phyloP scores from a whole-genome alignment of 106 monocot genomes.

The Alisma plantagoaquatica region DNA sequence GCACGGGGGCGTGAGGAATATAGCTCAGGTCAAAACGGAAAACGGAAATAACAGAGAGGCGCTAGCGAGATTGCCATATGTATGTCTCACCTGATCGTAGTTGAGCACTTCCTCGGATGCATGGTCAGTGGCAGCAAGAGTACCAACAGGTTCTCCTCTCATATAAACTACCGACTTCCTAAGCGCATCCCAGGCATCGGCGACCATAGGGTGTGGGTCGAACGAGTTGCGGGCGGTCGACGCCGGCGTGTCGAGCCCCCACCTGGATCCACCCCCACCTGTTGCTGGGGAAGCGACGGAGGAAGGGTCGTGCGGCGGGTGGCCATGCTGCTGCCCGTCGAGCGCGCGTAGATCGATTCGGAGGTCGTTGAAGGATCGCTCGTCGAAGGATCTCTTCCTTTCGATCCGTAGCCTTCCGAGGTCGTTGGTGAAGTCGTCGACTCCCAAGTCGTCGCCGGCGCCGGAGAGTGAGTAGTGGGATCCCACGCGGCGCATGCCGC shows the following conservation, averaged over 20 bases:
- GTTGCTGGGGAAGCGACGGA: too few relatives aligned
- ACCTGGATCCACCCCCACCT: too few relatives aligned
- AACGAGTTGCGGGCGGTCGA: slow-evolving; percentile 3
- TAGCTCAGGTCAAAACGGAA: too few relatives aligned
- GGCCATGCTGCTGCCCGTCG: slow-evolving; percentile 33
- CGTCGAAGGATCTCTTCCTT: too few relatives aligned
- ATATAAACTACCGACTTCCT: slow-evolving; percentile 1
- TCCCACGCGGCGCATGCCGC: too few relatives aligned
- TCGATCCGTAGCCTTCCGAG: slow-evolving; percentile 63
- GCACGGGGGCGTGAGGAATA: too few relatives aligned
- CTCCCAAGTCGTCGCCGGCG: too few relatives aligned
- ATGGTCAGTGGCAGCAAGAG: slow-evolving; percentile 10
- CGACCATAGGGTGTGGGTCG: slow-evolving; percentile 11
- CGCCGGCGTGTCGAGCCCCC: slow-evolving; percentile 7
- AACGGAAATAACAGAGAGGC: too few relatives aligned
- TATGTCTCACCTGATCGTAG: slow-evolving; percentile 13
- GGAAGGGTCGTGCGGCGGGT: slow-evolving; percentile 23
- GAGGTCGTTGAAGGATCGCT: slow-evolving; percentile 61
- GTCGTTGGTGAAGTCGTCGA: slow-evolving; percentile 34
- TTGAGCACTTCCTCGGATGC: slow-evolving; percentile 11
- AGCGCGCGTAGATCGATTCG: slow-evolving; percentile 8
- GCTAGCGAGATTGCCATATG: too few relatives aligned
- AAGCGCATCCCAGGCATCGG: too few relatives aligned
- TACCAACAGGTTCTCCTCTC: slow-evolving; percentile 6
- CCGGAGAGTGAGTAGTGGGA: too few relatives aligned